Base-by-base conservation (phyloP, 139 green algal species). In the Chlorella sorokiniana region DNA sequence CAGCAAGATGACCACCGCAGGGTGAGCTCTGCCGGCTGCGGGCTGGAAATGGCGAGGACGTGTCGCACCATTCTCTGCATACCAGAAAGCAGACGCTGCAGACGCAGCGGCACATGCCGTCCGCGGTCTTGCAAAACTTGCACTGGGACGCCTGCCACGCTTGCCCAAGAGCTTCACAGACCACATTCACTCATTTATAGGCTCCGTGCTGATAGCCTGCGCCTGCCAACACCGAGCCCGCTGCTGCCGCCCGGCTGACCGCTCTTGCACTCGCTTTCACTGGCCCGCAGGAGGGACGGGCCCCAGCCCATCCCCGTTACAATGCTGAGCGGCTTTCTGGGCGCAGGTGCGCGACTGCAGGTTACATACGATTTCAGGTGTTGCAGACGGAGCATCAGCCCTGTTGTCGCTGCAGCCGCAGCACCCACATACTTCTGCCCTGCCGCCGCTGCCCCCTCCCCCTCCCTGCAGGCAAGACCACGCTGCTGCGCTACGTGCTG, bases 271-370 rank as follows among this genome's bases (percentile, higher is more conserved):
- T 10, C 18, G 18, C n/a, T n/a, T n/a, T n/a, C n/a, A n/a, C n/a
- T n/a, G n/a, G n/a, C n/a, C n/a, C 23, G 56, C 22, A 33, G 56
- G 18, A 65, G 56, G 56, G 56, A 22, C 23, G 56, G 56, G 6
- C 16, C 29, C 67, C 29, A 77, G 59, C 44, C 77, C 3, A 73
- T 93, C 3, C 93, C 93, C 1, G 93, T 96, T 0, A 93, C 91
- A 1, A 96, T 96, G 93, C 88, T 96, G 1, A 90, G 77, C 42
- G 93, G 93, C 16, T 97, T 97, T 48, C 78, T 97, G 31, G 93
- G 93, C 3, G 85, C 91, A 86, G 92, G 91, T 92, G 35, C n/a
- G n/a, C n/a, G n/a, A n/a, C n/a, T n/a, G n/a, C n/a, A n/a, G 6
- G 81, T 64, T 14, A 1, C 52, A 16, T 31, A n/a, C 54, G 29